These are phyloP conservation scores for Isoetes engelmannii DNA, from an alignment of 83 land plant species.

Conservation along the genomic window DNA sequence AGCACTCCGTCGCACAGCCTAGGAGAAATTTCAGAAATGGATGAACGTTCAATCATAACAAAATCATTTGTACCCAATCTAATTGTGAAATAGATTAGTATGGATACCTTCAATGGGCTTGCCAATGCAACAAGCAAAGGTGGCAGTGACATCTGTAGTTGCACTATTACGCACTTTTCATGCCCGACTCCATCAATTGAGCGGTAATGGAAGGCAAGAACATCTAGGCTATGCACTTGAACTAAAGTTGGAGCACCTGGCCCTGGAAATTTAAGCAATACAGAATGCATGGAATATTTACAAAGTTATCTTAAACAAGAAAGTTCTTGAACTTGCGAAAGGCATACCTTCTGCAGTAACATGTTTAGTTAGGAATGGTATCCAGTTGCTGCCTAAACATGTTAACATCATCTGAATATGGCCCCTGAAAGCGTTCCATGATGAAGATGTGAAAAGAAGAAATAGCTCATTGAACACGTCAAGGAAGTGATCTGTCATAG, in stretches of 20 bases:
- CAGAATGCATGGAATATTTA: background rate
- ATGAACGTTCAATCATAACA: too few relatives aligned
- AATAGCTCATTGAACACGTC: constrained; percentile 41
- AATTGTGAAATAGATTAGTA: background rate
- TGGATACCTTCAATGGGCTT: constrained; percentile 29
- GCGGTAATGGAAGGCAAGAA: constrained; percentile 34
- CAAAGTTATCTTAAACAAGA: constrained; percentile 1
- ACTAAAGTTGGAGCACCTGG: constrained; percentile 41
- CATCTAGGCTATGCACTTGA: constrained; percentile 48
- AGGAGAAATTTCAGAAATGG: constrained; percentile 15
- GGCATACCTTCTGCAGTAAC: constrained; percentile 52
- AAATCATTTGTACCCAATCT: too few relatives aligned
- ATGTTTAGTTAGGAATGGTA: constrained; percentile 39
- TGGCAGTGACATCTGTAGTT: constrained; percentile 24
- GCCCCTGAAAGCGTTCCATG: constrained; percentile 35
- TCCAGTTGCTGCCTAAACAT: constrained; percentile 21
- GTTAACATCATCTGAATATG: constrained; percentile 44
- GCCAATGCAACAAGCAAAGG: constrained; percentile 26
- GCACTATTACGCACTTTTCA: background rate
- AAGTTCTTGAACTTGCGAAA: background rate
- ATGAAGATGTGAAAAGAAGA: constrained; percentile 42
- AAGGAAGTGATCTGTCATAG: background rate
- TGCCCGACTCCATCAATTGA: background rate
- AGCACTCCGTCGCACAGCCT: constrained; percentile 60
- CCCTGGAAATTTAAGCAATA: background rate